Percentiles rank a stretch among this genome's conserved stretches.
Evolutionary conservation across 2,329 filamentous ascomycete species (phyloP).

Genomic region (Chlorencoelia australis): DNA sequence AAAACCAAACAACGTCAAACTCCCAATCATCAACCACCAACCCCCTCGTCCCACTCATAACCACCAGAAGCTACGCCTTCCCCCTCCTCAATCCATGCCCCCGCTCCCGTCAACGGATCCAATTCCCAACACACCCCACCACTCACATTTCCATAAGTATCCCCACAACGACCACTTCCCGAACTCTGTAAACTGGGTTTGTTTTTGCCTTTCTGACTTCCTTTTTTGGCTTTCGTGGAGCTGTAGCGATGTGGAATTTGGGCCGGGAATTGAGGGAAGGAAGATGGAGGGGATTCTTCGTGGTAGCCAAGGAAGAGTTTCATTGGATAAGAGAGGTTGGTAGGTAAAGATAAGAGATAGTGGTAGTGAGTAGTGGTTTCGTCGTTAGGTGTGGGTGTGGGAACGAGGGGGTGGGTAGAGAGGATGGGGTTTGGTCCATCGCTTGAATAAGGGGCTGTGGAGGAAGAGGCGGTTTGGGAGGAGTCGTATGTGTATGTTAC

Average conservation of each 20-base stretch:
- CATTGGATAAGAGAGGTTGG: neutral
- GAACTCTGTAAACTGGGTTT: conserved; percentile 11
- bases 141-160: conserved; percentile 6
- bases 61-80: conserved; percentile 8
- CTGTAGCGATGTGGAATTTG: conserved; percentile 1
- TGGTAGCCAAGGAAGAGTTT: conserved; percentile 1
- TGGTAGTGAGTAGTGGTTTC: neutral
- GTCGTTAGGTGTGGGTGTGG: neutral
- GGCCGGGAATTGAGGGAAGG: neutral
- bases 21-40: conserved; percentile 1
- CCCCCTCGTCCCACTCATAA: conserved; percentile 13
- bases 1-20: neutral
- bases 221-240: conserved; percentile 8
- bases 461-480: too few relatives aligned
- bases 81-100: conserved; percentile 12
- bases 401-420: too few relatives aligned
- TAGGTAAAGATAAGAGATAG: neutral
- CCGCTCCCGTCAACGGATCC: conserved; percentile 9
- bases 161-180: conserved; percentile 5
- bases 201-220: conserved; percentile 15
- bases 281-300: neutral
- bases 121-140: conserved; percentile 6
- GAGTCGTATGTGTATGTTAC: neutral
- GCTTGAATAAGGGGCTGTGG: too few relatives aligned
- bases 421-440: neutral